These are phyloP conservation scores for Silene latifolia DNA, from an alignment of 148 eudicot species.

Conservation along the genomic window DNA sequence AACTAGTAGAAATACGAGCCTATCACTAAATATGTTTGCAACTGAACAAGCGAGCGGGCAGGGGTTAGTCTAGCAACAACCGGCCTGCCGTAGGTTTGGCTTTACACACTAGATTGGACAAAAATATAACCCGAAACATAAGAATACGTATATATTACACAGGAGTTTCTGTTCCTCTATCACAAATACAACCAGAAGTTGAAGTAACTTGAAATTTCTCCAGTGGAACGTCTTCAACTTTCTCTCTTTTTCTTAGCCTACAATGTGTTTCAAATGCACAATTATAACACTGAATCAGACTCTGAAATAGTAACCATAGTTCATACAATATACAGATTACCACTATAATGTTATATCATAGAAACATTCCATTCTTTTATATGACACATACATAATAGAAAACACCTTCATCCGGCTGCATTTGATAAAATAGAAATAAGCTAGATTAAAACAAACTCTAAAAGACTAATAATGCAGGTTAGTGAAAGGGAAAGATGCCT, in stretches of 20 bases:
- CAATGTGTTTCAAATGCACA: neutral
- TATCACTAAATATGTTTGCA: too few relatives aligned
- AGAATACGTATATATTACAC: neutral
- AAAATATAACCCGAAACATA: neutral
- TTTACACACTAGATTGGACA: neutral
- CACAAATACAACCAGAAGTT: conserved; percentile 20
- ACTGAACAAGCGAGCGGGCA: too few relatives aligned
- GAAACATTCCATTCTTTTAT: neutral
- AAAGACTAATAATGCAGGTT: neutral
- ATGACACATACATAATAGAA: neutral
- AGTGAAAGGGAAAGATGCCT: neutral
- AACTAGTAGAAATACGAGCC: too few relatives aligned
- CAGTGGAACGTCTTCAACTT: conserved; percentile 14
- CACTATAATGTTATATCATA: neutral
- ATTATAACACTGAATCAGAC: neutral
- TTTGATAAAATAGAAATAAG: neutral
- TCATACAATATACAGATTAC: neutral
- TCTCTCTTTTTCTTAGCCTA: conserved; percentile 23
- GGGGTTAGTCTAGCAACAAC: neutral
- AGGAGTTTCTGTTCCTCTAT: neutral
- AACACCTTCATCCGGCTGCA: neutral
- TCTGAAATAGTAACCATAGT: neutral
- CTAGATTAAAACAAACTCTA: neutral
- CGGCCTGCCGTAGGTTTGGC: neutral
- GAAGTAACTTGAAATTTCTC: neutral